phyloP scores from a whole-genome alignment of 1,284 basidiomycete species.

The Leccinum fallax region DNA sequence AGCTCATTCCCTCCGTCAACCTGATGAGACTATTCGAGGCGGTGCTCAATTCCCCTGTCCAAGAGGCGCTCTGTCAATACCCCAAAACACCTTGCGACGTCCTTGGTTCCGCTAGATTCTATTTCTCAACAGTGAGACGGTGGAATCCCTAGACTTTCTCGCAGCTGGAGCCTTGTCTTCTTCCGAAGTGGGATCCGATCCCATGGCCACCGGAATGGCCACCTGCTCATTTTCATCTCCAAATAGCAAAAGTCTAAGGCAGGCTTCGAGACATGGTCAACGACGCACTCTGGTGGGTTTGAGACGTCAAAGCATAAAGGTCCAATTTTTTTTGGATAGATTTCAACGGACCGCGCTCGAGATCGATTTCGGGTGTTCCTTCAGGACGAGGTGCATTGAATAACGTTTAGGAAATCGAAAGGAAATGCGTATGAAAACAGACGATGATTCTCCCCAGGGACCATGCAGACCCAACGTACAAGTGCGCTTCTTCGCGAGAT shows the following conservation, averaged over 20 bases:
- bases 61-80: conserved; percentile 1
- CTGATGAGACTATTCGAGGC: conserved; percentile 63
- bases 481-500: conserved; percentile 78
- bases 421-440: conserved; percentile 78
- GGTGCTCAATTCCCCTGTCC: conserved; percentile 73
- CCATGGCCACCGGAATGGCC: conserved; percentile 43
- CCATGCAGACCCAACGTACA: conserved; percentile 88
- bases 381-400: conserved; percentile 57
- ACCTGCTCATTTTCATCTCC: conserved; percentile 55
- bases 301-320: conserved; percentile 77
- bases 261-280: conserved; percentile 80
- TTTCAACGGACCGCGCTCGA: conserved; percentile 83
- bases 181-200: conserved; percentile 57
- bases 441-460: conserved; percentile 84
- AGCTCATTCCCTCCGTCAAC: conserved; percentile 44
- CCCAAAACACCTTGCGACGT: conserved; percentile 85
- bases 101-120: conserved; percentile 76
- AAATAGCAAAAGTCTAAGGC: conserved; percentile 78
- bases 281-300: conserved; percentile 69
- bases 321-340: conserved; percentile 73
- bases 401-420: conserved; percentile 89
- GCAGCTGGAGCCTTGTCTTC: conserved; percentile 40
- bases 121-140: conserved; percentile 54
- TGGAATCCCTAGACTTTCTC: conserved; percentile 50
- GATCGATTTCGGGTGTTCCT: conserved; percentile 75